These are phyloP conservation scores for Trematosphaeria pertusa DNA, from an alignment of 2,329 filamentous ascomycete genomes.

Conservation along the genomic window DNA sequence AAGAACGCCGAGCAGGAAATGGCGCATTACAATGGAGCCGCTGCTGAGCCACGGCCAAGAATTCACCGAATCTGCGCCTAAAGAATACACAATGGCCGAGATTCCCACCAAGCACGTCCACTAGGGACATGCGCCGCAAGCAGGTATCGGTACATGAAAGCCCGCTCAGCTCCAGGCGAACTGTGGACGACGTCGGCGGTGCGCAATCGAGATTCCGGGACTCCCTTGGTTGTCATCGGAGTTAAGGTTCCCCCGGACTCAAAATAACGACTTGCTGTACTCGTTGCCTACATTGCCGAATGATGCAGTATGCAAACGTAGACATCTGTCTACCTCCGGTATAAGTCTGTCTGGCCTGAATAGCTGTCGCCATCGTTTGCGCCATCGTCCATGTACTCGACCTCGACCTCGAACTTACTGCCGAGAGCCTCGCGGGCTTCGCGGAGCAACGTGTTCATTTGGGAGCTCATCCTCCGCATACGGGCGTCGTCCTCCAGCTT, in stretches of 20 bases:
- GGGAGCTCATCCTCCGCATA: conserved; percentile 79
- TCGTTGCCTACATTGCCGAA: too few relatives aligned
- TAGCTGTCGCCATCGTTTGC: conserved; percentile 42
- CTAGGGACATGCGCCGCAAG: background rate
- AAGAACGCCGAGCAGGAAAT: too few relatives aligned
- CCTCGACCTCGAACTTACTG: conserved; percentile 51
- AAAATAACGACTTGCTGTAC: too few relatives aligned
- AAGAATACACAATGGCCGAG: background rate
- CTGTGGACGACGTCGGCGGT: too few relatives aligned
- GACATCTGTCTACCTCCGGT: conserved; percentile 12
- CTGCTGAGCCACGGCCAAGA: too few relatives aligned
- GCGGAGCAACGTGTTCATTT: conserved; percentile 84
- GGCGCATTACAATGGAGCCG: too few relatives aligned
- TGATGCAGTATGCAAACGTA: too few relatives aligned
- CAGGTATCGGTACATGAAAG: background rate
- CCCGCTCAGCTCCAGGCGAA: background rate
- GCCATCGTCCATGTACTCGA: conserved; percentile 28
- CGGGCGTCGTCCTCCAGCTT: conserved; percentile 81
- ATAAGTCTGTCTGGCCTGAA: too few relatives aligned
- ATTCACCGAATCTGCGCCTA: background rate
- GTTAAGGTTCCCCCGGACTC: too few relatives aligned
- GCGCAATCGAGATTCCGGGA: too few relatives aligned
- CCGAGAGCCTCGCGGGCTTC: conserved; percentile 87
- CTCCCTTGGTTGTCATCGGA: too few relatives aligned
- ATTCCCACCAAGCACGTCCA: background rate